These are phyloP conservation scores for Aspergillus latus DNA, from an alignment of 2,329 filamentous ascomycete species.

Conservation along the genomic window DNA sequence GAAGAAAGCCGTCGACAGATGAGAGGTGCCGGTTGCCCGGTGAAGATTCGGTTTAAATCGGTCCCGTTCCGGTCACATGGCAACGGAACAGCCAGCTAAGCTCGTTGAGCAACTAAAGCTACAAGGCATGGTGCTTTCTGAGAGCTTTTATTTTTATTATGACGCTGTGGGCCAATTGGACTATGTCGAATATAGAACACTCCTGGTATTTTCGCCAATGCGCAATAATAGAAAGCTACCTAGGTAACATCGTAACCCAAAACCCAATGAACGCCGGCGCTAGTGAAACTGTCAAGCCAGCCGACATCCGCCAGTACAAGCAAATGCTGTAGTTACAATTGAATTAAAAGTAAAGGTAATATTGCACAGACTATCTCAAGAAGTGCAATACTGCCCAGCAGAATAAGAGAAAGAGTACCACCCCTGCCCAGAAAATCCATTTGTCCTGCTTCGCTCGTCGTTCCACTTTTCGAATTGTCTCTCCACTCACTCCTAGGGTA, in stretches of 20 bases:
- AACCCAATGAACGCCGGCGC: constrained; percentile 32
- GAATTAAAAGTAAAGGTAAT: constrained; percentile 3
- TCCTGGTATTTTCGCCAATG: constrained; percentile 7
- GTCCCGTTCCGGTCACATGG: constrained; percentile 1
- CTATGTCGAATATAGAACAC: neutral
- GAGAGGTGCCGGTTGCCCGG: constrained; percentile 15
- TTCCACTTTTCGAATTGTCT: constrained; percentile 97
- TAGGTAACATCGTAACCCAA: constrained; percentile 4
- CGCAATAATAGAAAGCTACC: neutral
- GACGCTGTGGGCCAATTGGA: neutral
- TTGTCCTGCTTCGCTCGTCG: constrained; percentile 90
- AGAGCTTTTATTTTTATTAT: neutral
- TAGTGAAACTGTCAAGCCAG: constrained; percentile 26
- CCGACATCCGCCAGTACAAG: constrained; percentile 10
- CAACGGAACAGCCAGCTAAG: neutral
- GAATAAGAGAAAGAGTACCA: constrained; percentile 82
- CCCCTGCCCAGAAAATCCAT: constrained; percentile 92
- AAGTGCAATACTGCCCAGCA: constrained; percentile 90
- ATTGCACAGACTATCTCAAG: constrained; percentile 58
- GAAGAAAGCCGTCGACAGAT: constrained; percentile 20
- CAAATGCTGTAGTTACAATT: constrained; percentile 5
- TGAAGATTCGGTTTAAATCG: neutral
- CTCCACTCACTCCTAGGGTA: constrained; percentile 86
- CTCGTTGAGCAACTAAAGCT: neutral
- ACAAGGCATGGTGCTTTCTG: neutral